Conservation (phyloP, 2,329 filamentous ascomycete species). For the Ophiobolus disseminans region DNA sequence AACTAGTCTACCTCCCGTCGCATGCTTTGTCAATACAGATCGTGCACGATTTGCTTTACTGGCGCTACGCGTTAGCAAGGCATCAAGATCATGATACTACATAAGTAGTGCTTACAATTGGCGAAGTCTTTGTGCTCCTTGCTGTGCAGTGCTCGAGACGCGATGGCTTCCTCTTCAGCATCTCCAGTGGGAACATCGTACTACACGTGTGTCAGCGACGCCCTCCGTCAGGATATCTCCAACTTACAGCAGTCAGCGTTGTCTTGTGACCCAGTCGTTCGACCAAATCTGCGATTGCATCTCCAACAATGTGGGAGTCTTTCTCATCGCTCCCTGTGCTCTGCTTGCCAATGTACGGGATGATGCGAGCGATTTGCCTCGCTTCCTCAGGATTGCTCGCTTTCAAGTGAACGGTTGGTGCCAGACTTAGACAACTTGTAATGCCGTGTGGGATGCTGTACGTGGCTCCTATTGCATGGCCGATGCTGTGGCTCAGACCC, state of each 20-base stretch:
- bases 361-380: slow-evolving; percentile 55
- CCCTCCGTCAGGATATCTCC: background rate
- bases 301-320: slow-evolving; percentile 54
- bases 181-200: slow-evolving; percentile 46
- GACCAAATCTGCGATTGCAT: slow-evolving; percentile 56
- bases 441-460: slow-evolving; percentile 65
- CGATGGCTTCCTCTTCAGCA: slow-evolving; percentile 47
- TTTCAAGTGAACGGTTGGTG: slow-evolving; percentile 62
- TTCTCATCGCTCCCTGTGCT: slow-evolving; percentile 52
- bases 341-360: slow-evolving; percentile 54
- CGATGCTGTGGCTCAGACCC: slow-evolving; percentile 57
- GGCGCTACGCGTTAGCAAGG: slow-evolving; percentile 8
- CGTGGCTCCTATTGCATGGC: slow-evolving; percentile 62
- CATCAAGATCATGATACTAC: too few relatives aligned
- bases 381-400: slow-evolving; percentile 56
- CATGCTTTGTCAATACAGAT: slow-evolving; percentile 43
- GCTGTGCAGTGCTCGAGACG: slow-evolving; percentile 42
- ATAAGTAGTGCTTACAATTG: slow-evolving; percentile 32
- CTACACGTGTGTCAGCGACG: slow-evolving; percentile 27
- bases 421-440: slow-evolving; percentile 62
- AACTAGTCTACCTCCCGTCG: too few relatives aligned
- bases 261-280: slow-evolving; percentile 52
- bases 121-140: slow-evolving; percentile 48
- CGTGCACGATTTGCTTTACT: slow-evolving; percentile 46
- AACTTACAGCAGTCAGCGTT: slow-evolving; percentile 42